Evolutionary conservation across 306 rosid genomes (phyloP), one percentile per base, ranked within the genome.

Genomic region (Carpinus viminea): DNA sequence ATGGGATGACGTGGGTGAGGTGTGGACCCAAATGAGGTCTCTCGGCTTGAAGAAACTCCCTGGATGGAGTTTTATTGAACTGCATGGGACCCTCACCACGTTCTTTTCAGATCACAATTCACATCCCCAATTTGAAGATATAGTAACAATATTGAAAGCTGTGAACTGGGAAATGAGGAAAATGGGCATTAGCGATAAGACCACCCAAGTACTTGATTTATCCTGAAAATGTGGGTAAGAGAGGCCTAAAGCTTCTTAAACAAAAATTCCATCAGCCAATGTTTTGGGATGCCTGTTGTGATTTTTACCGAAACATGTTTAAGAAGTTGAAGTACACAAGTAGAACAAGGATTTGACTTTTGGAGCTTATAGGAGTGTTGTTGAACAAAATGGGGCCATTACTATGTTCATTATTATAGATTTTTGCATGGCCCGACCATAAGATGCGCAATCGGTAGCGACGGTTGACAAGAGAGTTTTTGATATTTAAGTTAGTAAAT

Each of bases 11-110:
- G 90, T 89, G 51, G 90, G 91, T 24, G 90, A 90, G 86, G 81
- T 85, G 70, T 90, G 91, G 96, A 75, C 80, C 78, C 88, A 87
- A 82, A 92, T 92, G 96, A 90, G 87, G 79, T 87, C 88, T 82
- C 90, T 89, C 21, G 97, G 96, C 66, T 77, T 90, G 90, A 87
- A 81, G 68, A 92, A 92, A 79, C 74, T 89, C 54, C 97, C 97
- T 47, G 97, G 96, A 3, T 92, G 96, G 97, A 92, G 97, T 81
- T 90, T 77, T 76, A 79, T 87, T 51, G 91, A 89, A 79, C 68
- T 89, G 75, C 84, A 92, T 62, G 92, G 97, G 72, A 76, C 65
- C 53, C 85, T 89, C 72, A 89, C 88, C 52, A 89, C 91, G 36
- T 92, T 89, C 85, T 87, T 85, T 81, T 86, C 91, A 0, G 83